A percentile compares a stretch with the other conserved stretches of the same genome.
Conservation (phyloP, 2,329 filamentous ascomycete genomes). For the Tolypocladium amazonense region DNA sequence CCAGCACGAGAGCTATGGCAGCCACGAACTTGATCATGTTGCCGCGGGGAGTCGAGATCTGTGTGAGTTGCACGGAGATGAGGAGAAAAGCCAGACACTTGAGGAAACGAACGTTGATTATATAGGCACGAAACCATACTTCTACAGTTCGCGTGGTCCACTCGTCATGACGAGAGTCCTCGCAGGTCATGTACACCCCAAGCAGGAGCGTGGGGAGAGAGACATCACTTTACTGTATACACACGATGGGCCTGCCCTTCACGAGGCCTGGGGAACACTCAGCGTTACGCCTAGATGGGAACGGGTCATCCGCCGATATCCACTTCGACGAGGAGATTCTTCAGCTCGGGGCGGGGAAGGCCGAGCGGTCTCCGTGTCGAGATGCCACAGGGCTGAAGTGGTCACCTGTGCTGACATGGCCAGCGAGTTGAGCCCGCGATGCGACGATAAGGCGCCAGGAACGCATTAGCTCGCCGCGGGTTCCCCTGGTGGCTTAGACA, state of each 20-base stretch:
- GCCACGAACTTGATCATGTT: constrained; percentile 8
- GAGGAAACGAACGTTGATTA: too few relatives aligned
- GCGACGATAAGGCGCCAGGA: neutral
- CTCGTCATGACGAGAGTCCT: neutral
- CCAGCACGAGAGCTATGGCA: constrained; percentile 7
- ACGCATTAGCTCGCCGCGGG: neutral
- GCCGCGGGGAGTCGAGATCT: neutral
- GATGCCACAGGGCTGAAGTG: neutral
- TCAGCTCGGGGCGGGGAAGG: neutral
- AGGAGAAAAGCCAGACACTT: neutral
- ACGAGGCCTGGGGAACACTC: neutral
- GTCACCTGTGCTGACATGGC: neutral
- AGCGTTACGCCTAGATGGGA: neutral
- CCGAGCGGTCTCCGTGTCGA: neutral
- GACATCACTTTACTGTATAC: neutral
- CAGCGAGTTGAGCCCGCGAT: neutral
- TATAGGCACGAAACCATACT: neutral
- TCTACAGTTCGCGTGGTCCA: neutral
- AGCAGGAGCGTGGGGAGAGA: neutral
- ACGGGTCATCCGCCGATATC: neutral
- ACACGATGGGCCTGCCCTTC: neutral
- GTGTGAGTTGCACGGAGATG: neutral
- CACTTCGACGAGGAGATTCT: neutral
- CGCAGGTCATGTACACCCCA: neutral
- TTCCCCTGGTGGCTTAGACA: neutral